Percentiles rank a stretch among this genome's conserved stretches.
Conservation (phyloP, 225 moss, liverwort and hornwort genomes). For the Polytrichum commune region DNA sequence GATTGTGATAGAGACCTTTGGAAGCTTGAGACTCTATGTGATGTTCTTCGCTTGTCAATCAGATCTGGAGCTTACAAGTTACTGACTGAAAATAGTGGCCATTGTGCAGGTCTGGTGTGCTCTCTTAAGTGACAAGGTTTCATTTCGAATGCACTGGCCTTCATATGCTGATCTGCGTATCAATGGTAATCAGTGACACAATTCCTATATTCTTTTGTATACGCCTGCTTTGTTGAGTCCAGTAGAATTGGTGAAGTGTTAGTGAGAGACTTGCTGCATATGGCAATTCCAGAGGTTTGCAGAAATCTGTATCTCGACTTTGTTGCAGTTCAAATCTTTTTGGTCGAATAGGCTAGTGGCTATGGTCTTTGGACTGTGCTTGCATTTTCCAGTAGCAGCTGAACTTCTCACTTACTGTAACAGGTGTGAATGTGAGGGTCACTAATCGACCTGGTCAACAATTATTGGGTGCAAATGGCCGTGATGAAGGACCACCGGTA, state of each 20-base stretch:
- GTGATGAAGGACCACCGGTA: constrained; percentile 95
- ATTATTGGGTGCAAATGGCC: constrained; percentile 88
- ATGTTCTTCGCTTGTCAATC: no score
- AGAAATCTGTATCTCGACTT: not conserved
- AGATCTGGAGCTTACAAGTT: no score
- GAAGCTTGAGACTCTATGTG: no score
- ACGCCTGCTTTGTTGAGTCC: not conserved
- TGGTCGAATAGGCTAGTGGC: not conserved
- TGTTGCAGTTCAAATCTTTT: not conserved
- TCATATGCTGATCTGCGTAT: constrained; percentile 78
- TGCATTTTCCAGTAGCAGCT: not conserved
- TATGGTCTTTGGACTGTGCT: not conserved
- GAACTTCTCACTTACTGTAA: not conserved
- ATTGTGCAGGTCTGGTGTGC: constrained; percentile 92
- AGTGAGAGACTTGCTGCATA: not conserved
- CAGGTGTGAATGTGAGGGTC: constrained; percentile 83
- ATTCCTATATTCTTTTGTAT: not conserved
- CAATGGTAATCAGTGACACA: constrained; percentile 55
- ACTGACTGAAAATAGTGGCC: not conserved
- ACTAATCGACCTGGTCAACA: constrained; percentile 95
- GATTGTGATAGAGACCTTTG: no score
- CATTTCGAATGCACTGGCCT: constrained; percentile 99
- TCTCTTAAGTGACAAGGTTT: constrained; percentile 92
- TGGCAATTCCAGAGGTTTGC: not conserved
- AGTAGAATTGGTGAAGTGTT: not conserved